Conservation (phyloP, 78 protist species). For the Planoprotostelium fungivorum region DNA sequence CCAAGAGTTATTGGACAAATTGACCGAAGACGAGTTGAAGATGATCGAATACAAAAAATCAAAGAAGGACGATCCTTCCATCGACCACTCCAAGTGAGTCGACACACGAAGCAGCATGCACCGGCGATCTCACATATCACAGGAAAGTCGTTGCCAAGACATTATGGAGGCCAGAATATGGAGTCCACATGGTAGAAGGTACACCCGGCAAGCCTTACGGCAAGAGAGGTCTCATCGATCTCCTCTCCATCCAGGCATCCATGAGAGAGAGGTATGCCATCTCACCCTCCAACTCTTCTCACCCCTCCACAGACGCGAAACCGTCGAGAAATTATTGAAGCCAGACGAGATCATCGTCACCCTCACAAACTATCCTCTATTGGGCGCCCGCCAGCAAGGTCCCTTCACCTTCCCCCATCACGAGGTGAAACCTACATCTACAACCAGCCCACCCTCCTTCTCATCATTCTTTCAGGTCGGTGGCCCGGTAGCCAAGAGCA, state of each 20-base stretch:
- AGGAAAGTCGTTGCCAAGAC: constrained; percentile 15
- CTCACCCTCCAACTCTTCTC: neutral
- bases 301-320: constrained; percentile 11
- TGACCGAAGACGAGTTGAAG: neutral
- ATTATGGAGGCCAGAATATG: constrained; percentile 93
- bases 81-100: neutral
- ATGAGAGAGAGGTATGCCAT: neutral
- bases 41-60: neutral
- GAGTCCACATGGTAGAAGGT: constrained; percentile 87
- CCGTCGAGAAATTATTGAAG: constrained; percentile 10
- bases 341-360: constrained; percentile 32
- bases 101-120: constrained; percentile 9
- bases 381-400: constrained; percentile 34
- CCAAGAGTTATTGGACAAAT: neutral
- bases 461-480: neutral
- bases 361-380: constrained; percentile 39
- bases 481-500: constrained; percentile 68
- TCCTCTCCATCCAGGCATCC: neutral
- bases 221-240: neutral
- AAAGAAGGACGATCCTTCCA: too few species aligned
- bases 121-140: neutral
- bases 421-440: too few species aligned
- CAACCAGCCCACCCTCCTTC: neutral
- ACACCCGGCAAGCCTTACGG: constrained; percentile 89
- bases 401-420: too few species aligned